Base-by-base conservation (phyloP, 106 monocot species). In the Apostasia ramifera region DNA sequence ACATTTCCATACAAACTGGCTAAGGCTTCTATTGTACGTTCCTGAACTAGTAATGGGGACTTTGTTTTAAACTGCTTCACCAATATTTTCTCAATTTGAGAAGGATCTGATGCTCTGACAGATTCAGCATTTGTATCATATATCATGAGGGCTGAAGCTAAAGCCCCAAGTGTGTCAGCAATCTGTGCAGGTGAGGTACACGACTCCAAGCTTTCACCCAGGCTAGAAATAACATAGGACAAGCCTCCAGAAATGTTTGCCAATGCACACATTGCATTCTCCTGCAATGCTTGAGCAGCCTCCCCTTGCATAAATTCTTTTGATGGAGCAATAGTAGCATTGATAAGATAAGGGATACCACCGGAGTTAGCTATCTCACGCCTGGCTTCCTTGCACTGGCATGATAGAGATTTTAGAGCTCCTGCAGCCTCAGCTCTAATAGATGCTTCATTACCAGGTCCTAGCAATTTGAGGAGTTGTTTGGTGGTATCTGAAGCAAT, bases 251-350 rank as follows among this genome's bases (percentile, higher is more conserved):
- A 99, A 71, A 99, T 99, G 78, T 93, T 99, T 57, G 98, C 98
- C 66, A 99, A 69, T 45, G 98, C 98, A 71, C 93, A 81, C 98
- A 99, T 99, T 67, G 98, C 90, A 81, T 93, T 99, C 66, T 99
- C 98, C 50, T 99, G 98, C 77, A 99, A 75, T 69, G 88, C 84
- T 76, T 99, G 93, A 39, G 90, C 98, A 68, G 87, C 76, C 74
- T 99, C 98, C 8, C 98, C 98, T 84, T 93, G 92, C 98, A 99
- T 99, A 75, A 90, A 99, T 79, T 99, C 98, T 74, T 99, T 99
- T 60, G 98, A 99, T 52, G 98, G 98, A 76, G 98, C 98, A 56
- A 99, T 99, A 15, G 92, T 93, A 42, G 98, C 98, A 84, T 99
- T 99, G 76, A 99, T 90, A 56, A 99, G 74, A 81, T 87, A 81